Conservation (phyloP, 345 rosid species). For the Atalantia buxifolia region DNA sequence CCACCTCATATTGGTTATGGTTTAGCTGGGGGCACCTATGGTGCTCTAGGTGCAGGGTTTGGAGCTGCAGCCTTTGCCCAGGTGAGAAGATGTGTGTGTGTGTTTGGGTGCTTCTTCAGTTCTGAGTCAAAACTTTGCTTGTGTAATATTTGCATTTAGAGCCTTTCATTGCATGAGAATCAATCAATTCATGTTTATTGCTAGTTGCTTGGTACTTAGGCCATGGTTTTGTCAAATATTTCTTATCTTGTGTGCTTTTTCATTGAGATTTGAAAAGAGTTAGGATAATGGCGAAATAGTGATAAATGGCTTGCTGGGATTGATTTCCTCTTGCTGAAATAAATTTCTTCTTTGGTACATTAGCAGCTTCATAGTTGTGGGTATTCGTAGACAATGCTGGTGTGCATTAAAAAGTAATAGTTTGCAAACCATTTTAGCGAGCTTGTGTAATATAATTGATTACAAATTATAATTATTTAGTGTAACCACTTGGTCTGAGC, state of each 20-base stretch:
- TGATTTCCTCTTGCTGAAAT: neutral
- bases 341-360: neutral
- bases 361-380: neutral
- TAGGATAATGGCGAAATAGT: neutral
- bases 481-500: neutral
- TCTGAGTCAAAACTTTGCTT: neutral
- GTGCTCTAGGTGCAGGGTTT: constrained; percentile 53
- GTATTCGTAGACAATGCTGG: too few species aligned
- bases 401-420: neutral
- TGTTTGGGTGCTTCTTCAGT: neutral
- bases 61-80: constrained; percentile 56
- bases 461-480: neutral
- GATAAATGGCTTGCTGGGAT: neutral
- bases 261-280: neutral
- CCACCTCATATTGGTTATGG: constrained; percentile 58
- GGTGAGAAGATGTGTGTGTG: constrained; percentile 27
- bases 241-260: neutral
- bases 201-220: neutral
- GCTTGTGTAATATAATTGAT: neutral
- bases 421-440: neutral
- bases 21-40: constrained; percentile 45
- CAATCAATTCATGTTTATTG: neutral
- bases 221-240: neutral
- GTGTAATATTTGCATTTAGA: neutral
- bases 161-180: neutral